Conservation (phyloP, 192 early-diverging fungal genomes). For the Coemansia sp. region DNA sequence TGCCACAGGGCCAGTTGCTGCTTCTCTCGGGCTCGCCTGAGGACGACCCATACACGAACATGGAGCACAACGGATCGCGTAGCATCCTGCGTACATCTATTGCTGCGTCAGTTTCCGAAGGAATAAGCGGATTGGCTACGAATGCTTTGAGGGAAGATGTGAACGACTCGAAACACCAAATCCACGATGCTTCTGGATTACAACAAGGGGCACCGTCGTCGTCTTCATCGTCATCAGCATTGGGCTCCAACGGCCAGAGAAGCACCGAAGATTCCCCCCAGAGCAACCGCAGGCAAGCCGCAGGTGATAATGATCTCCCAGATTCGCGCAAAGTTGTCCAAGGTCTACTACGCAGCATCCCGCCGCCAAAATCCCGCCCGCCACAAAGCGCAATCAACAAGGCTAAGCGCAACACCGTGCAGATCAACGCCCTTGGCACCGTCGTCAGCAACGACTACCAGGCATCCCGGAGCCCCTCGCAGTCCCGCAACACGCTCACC, state of each 20-base stretch:
- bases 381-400: slow-evolving; percentile 44
- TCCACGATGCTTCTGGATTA: neutral
- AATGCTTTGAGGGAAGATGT: neutral
- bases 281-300: neutral
- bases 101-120: slow-evolving; percentile 31
- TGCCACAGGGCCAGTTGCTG: slow-evolving; percentile 28
- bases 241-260: neutral
- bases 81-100: slow-evolving; percentile 46
- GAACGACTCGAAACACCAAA: neutral
- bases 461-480: slow-evolving; percentile 10
- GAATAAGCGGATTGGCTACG: slow-evolving; percentile 16
- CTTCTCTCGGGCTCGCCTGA: slow-evolving; percentile 10
- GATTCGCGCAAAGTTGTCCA: slow-evolving; percentile 55
- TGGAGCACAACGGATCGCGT: slow-evolving; percentile 22
- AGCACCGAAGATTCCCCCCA: neutral
- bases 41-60: slow-evolving; percentile 35
- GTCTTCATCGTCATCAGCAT: neutral
- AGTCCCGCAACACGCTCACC: slow-evolving; percentile 6
- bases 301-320: slow-evolving; percentile 18
- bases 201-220: neutral
- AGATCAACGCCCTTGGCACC: slow-evolving; percentile 27
- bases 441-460: slow-evolving; percentile 20
- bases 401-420: slow-evolving; percentile 55
- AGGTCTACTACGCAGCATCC: slow-evolving; percentile 50
- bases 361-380: slow-evolving; percentile 43